These are phyloP conservation scores for Trichosporon faecale DNA, from an alignment of 1,284 basidiomycete species.

Conservation along the genomic window DNA sequence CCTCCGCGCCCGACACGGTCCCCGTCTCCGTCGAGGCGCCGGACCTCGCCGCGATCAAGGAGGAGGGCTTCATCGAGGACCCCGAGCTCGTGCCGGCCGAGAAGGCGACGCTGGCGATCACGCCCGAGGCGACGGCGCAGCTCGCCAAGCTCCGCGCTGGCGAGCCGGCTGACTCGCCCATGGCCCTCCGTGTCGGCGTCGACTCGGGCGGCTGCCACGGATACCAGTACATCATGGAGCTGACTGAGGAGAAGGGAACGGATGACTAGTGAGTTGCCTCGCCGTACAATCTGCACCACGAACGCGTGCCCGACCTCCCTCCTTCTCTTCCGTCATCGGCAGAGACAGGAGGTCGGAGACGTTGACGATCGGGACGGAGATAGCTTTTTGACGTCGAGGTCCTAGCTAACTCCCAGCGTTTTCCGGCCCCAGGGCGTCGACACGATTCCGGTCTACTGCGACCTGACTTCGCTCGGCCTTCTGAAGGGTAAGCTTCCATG, in stretches of 20 bases:
- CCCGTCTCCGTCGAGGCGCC: conserved; percentile 37
- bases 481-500: conserved; percentile 43
- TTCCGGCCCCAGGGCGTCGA: conserved; percentile 41
- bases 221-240: conserved; percentile 59
- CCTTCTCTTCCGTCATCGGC: too few species aligned
- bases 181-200: conserved; percentile 56
- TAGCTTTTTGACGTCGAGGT: too few species aligned
- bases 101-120: conserved; percentile 43
- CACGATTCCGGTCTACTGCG: conserved; percentile 49
- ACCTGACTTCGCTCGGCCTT: conserved; percentile 47
- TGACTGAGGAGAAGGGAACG: conserved; percentile 53
- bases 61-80: conserved; percentile 47
- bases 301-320: too few species aligned
- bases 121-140: conserved; percentile 49
- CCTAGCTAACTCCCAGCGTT: conserved; percentile 30
- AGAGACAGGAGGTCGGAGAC: too few species aligned
- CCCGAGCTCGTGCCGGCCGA: conserved; percentile 40
- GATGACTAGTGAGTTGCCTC: conserved; percentile 56
- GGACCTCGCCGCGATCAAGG: conserved; percentile 41
- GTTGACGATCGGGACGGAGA: too few species aligned
- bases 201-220: conserved; percentile 60
- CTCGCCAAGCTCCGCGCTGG: conserved; percentile 44
- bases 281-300: too few species aligned
- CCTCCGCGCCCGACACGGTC: background rate
- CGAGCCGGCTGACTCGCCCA: conserved; percentile 45